Base-by-base conservation (phyloP, 78 protist species). In the Dictyostelium brefeldianum region DNA sequence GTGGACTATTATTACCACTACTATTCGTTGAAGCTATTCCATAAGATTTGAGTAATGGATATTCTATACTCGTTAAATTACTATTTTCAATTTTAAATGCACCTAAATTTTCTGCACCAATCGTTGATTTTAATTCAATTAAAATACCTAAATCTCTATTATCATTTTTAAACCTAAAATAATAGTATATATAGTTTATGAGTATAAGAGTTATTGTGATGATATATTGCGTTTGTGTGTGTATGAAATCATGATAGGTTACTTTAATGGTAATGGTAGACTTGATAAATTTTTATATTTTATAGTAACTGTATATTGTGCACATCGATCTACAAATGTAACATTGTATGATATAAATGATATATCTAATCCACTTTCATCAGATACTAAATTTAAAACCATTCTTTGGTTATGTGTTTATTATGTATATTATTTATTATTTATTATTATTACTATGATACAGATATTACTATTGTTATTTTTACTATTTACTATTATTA, bases 341-440 rank as follows among this genome's bases (percentile, higher is more conserved):
- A 87, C 46, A 46, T 46, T 20, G 64, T 87, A 87, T n/a, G 78
- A 64, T 17, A 87, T 64, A 47, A 54, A 41, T 47, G 81, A 31
- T 22, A 77, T 77, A 67, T 87, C 93, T 64, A 87, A 59, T 27
- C 92, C 92, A 85, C 64, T 74, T 27, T 85, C 83, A 74, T 75
- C 64, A 18, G 79, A 73, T 20, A 46, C 56, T 46, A 46, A 73
- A 47, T 46, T 36, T 46, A 73, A 31, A 73, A 73, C 79, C 79
- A 73, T 73, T 22, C 12, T 73, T 43, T 31, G 3, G 17, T 31
- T 67, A 12, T 67, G 7, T 27, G 10, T 67, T 67, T 18, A 18
- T 67, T 67, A 36, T 36, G 43, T 36, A 36, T 51, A 8, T 51
- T 51, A 14, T 51, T 51, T 12, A 8, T 51, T 51, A 51, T 51